Base-by-base conservation (phyloP, 73 alveolate genomes). In the Tetrahymena borealis region DNA sequence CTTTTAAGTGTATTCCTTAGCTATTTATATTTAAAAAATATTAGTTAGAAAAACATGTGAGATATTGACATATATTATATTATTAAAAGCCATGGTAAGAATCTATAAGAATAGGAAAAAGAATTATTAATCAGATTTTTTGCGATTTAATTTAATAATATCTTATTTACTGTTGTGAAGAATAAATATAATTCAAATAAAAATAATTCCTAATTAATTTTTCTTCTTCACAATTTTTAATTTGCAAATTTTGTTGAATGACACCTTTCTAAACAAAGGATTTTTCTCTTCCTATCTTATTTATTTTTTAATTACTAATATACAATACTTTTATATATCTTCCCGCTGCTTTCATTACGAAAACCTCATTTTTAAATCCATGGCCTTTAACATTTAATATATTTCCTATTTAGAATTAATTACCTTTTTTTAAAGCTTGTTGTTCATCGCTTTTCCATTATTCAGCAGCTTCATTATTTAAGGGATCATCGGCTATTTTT, bases 351-450 rank as follows among this genome's bases (percentile, higher is more conserved):
- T n/a, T n/a, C n/a, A n/a, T n/a, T n/a, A n/a, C n/a, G n/a, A n/a
- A n/a, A n/a, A n/a, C n/a, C n/a, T n/a, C n/a, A n/a, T n/a, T n/a
- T n/a, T n/a, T n/a, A n/a, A n/a, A n/a, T n/a, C n/a, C n/a, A n/a
- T n/a, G n/a, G n/a, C n/a, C n/a, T n/a, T n/a, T n/a, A n/a, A n/a
- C n/a, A n/a, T n/a, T 60, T 18, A 33, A 32, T 13, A 60, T 24
- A 13, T 28, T 60, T n/a, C 28, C 28, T 1, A n/a, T 96, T n/a
- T n/a, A n/a, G 97, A 97, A 98, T 60, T 98, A 98, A 90, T 97
- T 96, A 28, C 99, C 99, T 90, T 95, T 98, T 95, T 96, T 91
- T 33, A 94, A 93, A 13, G 99, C 99, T 40, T 95, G 97, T 31
- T 92, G 96, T 79, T 94, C 97, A 96, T 98, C 98, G 37, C 91